Evolutionary conservation across 305 asterid species (phyloP).

Genomic region (Rubia tinctorum): DNA sequence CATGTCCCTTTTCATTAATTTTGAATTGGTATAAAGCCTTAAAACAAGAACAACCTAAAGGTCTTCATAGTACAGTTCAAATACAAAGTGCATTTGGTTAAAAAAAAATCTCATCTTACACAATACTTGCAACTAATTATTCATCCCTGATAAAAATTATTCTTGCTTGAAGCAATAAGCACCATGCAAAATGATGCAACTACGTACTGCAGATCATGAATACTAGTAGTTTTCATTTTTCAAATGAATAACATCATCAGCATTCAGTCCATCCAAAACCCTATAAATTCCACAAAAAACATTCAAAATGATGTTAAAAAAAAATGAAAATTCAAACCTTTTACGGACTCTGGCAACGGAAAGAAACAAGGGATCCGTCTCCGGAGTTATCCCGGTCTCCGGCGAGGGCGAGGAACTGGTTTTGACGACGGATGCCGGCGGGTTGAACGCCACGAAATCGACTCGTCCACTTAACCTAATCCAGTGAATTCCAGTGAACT

Average conservation of each 20-base stretch:
- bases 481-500: conserved; percentile 2
- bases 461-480: neutral
- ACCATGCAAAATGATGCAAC: no score
- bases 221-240: no score
- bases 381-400: conserved; percentile 10
- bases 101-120: neutral
- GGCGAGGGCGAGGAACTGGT: conserved; percentile 25
- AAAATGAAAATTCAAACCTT: conserved; percentile 15
- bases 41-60: no score
- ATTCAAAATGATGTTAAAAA: neutral
- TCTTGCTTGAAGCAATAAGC: neutral
- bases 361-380: neutral
- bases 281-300: neutral
- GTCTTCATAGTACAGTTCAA: no score
- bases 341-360: neutral
- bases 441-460: neutral
- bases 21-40: no score
- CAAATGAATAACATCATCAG: neutral
- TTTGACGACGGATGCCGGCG: neutral
- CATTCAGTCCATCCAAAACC: neutral
- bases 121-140: neutral
- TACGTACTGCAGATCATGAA: neutral
- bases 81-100: neutral
- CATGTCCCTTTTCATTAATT: neutral
- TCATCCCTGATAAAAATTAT: no score